Evolutionary conservation across 83 land plant species (phyloP).

Genomic region (Picea abies): DNA sequence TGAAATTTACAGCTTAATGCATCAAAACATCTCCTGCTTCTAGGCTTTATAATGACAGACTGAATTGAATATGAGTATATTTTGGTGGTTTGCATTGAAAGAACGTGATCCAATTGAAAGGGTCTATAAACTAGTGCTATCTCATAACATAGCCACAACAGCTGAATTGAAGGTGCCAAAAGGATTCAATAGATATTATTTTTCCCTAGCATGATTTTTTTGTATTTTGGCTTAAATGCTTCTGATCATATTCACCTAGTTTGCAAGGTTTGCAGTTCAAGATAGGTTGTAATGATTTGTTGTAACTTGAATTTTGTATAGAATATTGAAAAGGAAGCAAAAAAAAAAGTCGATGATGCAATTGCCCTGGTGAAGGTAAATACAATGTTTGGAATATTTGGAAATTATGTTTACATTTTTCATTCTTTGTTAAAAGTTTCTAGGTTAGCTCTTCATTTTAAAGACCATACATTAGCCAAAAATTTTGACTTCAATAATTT

Average conservation of each 20-base stretch:
- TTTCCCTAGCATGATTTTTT: not conserved
- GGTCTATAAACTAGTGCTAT: conserved; percentile 72
- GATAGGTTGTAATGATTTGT: not conserved
- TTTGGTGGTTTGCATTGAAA: conserved; percentile 26
- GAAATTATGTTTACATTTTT: no score
- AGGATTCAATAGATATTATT: no score
- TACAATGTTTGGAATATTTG: no score
- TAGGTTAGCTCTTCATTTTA: no score
- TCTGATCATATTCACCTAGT: not conserved
- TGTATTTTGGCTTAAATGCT: not conserved
- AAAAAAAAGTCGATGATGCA: conserved; percentile 10
- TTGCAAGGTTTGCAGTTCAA: not conserved
- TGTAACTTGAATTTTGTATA: conserved; percentile 24
- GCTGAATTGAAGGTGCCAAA: conserved; percentile 76
- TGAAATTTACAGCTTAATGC: conserved; percentile 7
- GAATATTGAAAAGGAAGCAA: conserved; percentile 88
- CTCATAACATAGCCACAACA: conserved; percentile 82
- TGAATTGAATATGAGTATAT: not conserved
- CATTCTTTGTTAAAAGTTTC: no score
- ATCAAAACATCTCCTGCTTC: not conserved
- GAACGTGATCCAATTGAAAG: conserved; percentile 99
- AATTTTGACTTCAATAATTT: not conserved
- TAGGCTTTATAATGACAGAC: not conserved
- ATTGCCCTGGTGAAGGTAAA: no score
- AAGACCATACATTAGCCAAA: no score